Conservation (phyloP, 495 filamentous ascomycete species). For the Neurospora sp. region DNA sequence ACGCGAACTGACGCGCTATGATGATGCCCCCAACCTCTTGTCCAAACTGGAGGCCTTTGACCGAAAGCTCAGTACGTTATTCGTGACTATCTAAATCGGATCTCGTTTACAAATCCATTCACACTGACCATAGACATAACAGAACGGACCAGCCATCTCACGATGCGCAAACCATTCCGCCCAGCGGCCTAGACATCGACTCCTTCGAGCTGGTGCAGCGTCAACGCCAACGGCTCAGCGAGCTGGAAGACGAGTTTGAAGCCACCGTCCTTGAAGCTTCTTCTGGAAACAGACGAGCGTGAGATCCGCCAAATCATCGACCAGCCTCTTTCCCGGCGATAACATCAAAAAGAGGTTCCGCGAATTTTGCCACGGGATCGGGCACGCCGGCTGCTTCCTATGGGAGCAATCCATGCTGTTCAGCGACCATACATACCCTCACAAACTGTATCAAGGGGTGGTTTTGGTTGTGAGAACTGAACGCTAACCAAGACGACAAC, state of each 20-base stretch:
- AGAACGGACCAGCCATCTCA: background rate
- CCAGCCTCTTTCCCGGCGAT: slow-evolving; percentile 35
- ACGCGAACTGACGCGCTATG: slow-evolving; percentile 16
- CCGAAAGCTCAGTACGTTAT: slow-evolving; percentile 25
- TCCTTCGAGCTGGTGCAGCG: slow-evolving; percentile 33
- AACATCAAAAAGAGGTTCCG: slow-evolving; percentile 24
- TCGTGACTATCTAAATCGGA: background rate
- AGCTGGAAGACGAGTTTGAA: slow-evolving; percentile 46
- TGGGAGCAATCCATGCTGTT: slow-evolving; percentile 16
- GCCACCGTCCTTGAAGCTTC: slow-evolving; percentile 42
- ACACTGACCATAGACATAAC: background rate
- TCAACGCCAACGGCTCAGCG: too few relatives aligned
- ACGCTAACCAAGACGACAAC: background rate
- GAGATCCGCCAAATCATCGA: slow-evolving; percentile 44
- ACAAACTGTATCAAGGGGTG: too few relatives aligned
- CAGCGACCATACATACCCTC: slow-evolving; percentile 11
- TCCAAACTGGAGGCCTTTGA: slow-evolving; percentile 28
- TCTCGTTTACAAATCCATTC: background rate
- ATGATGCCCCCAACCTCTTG: slow-evolving; percentile 25
- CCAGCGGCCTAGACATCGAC: slow-evolving; percentile 12
- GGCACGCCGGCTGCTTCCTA: background rate
- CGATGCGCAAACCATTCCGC: background rate
- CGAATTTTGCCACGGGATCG: slow-evolving; percentile 13
- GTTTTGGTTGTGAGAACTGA: too few relatives aligned
- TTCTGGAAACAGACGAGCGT: slow-evolving; percentile 33